Evolutionary conservation across 2,329 filamentous ascomycete genomes (phyloP), one percentile per base, ranked within the genome.

Genomic region (Pseudogymnoascus sp.): DNA sequence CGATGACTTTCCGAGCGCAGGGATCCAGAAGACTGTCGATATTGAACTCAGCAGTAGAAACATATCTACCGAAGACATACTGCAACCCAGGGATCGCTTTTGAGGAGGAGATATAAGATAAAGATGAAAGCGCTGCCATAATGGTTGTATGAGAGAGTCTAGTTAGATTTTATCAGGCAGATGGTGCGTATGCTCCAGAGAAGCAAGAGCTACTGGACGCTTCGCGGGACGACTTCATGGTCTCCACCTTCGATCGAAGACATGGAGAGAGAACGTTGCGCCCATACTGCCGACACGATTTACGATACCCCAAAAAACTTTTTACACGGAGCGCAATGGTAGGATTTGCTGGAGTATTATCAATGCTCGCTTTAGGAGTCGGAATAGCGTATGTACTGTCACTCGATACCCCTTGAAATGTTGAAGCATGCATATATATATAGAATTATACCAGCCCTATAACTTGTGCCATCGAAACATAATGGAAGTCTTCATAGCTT

Each of bases 21-120:
- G 47, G 29, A 54, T 60, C 40, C 31, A 35, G 21, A 60, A 54
- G 29, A 60, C 59, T 5, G 59, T 60, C 40, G 59, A 60, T 60
- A 60, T 60, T 35, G 59, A 60, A 24, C 33, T 60, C 29, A 54
- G 47, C 33, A 54, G 47, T 33, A 33, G 47, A 33, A 54, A 54
- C 47, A 54, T 54, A 33, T 54, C 47, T 33, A 54, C 47, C 9
- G 47, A 54, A 54, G 47, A 54, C 29, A 54, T 54, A 33, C 47
- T 54, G 3, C 47, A 54, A 5, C 47, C 47, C 3, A 29, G 47
- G n/a, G 29, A 54, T 54, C 47, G 47, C 15, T 54, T 54, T 54
- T 54, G 29, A 54, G 13, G 13, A n/a, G 24, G 24, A 31, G n/a
- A 4, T 29, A 10, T 17, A 54, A 10, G 47, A 8, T 10, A 5